These are phyloP conservation scores for Aureobasidium mangrovei DNA, from an alignment of 2,329 filamentous ascomycete genomes.

Conservation along the genomic window DNA sequence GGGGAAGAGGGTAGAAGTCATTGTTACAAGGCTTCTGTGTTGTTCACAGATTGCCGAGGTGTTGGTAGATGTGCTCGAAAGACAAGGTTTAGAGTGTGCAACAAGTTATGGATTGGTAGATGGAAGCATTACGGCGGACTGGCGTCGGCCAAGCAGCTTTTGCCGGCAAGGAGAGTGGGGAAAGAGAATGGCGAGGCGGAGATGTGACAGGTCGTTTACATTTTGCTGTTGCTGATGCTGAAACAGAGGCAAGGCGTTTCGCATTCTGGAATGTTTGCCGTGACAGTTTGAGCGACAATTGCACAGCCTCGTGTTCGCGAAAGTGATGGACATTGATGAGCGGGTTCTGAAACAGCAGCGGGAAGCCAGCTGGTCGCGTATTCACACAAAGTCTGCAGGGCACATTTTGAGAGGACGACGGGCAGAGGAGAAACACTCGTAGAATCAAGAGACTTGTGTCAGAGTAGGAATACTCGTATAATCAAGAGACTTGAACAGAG, in stretches of 20 bases:
- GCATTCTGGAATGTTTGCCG: not conserved
- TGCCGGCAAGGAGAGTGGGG: not conserved
- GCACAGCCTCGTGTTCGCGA: not conserved
- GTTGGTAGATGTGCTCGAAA: not conserved
- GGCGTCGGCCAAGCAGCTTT: not conserved
- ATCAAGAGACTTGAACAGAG: too few species aligned
- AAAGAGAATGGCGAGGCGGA: not conserved
- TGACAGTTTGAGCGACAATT: not conserved
- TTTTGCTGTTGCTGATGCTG: too few species aligned
- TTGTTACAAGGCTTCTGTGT: not conserved
- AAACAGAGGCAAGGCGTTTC: not conserved
- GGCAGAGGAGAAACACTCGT: not conserved
- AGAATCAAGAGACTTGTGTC: not conserved
- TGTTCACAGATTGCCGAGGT: too few species aligned
- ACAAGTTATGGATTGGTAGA: not conserved
- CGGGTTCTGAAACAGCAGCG: slow-evolving; percentile 4
- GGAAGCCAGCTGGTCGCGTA: not conserved
- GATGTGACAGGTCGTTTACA: not conserved
- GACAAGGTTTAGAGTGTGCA: not conserved
- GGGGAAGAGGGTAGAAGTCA: slow-evolving; percentile 20
- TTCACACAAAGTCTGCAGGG: not conserved
- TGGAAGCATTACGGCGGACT: not conserved
- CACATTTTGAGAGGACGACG: not conserved
- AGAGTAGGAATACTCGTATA: not conserved
- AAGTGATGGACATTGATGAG: not conserved